These are phyloP conservation scores for Mycena crocata DNA, from an alignment of 768 basidiomycete genomes.

Conservation along the genomic window DNA sequence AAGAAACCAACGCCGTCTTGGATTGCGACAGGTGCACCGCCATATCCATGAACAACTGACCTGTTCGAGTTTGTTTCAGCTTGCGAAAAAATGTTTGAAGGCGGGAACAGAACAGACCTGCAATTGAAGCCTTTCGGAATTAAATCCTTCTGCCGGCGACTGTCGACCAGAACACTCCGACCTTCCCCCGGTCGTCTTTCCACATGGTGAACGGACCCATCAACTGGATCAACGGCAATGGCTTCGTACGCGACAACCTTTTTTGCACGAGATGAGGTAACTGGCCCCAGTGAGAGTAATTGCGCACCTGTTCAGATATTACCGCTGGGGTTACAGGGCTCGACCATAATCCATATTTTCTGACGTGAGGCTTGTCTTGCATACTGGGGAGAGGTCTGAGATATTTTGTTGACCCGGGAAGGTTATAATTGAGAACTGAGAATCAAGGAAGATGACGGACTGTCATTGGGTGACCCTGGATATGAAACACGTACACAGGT, in stretches of 20 bases:
- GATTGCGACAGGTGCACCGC: neutral
- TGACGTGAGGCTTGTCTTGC: slow-evolving; percentile 8
- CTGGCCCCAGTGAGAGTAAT: neutral
- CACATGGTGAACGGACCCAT: slow-evolving; percentile 1
- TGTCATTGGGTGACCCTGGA: no score
- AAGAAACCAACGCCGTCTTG: neutral
- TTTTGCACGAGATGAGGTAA: neutral
- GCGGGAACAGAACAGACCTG: neutral
- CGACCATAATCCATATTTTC: slow-evolving; percentile 1
- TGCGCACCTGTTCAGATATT: slow-evolving; percentile 6
- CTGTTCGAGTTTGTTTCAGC: neutral
- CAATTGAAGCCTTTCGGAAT: neutral
- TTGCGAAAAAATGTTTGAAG: neutral
- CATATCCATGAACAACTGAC: slow-evolving; percentile 15
- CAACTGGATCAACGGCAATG: neutral
- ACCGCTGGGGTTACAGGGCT: slow-evolving; percentile 2
- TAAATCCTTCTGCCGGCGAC: neutral
- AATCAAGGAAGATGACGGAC: no score
- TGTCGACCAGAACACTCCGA: slow-evolving; percentile 13
- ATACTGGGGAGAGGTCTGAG: neutral
- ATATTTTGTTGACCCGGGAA: neutral
- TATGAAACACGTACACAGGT: no score
- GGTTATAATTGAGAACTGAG: neutral
- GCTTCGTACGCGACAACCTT: slow-evolving; percentile 21
- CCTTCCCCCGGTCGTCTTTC: slow-evolving; percentile 5